Evolutionary conservation across 441 rosid genomes (phyloP).

Genomic region (Codiaeum variegatum): DNA sequence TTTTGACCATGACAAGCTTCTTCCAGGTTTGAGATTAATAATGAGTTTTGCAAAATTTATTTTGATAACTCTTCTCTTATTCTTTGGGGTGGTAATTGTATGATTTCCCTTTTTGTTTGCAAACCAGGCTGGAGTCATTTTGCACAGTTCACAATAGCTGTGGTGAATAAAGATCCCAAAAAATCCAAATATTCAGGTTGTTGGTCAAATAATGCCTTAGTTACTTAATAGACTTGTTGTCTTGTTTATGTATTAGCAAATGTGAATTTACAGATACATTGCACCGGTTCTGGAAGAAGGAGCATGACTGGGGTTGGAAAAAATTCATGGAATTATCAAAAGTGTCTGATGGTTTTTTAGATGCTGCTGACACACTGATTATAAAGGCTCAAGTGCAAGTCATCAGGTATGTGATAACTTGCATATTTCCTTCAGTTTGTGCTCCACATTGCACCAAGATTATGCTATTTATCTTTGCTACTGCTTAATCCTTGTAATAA

Average conservation of each 20-base stretch:
- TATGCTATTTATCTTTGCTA: not conserved
- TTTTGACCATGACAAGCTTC: slow-evolving; percentile 92
- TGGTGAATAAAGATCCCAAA: slow-evolving; percentile 79
- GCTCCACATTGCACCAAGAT: not conserved
- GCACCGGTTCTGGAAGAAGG: slow-evolving; percentile 95
- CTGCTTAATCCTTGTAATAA: not conserved
- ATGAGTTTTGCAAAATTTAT: not conserved
- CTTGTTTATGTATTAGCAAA: slow-evolving; percentile 25
- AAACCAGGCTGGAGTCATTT: slow-evolving; percentile 97
- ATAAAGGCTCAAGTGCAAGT: slow-evolving; percentile 98
- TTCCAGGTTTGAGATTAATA: slow-evolving; percentile 62
- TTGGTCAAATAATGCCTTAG: slow-evolving; percentile 21
- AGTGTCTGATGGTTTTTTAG: slow-evolving; percentile 79
- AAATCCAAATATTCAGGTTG: slow-evolving; percentile 91
- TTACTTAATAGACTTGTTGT: slow-evolving; percentile 12
- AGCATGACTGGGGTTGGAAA: slow-evolving; percentile 99
- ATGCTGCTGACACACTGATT: slow-evolving; percentile 64
- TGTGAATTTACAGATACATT: slow-evolving; percentile 62
- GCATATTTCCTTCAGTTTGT: not conserved
- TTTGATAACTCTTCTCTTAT: slow-evolving; percentile 9
- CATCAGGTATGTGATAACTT: slow-evolving; percentile 48
- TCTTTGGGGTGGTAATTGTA: slow-evolving; percentile 15
- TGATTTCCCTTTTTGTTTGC: slow-evolving; percentile 12
- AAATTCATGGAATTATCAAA: slow-evolving; percentile 88
- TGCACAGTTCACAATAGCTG: slow-evolving; percentile 98